Percentiles rank a stretch among this genome's conserved stretches.
Evolutionary conservation across 192 early-diverging fungal species (phyloP).

Genomic region (Dimargaris xerosporica): DNA sequence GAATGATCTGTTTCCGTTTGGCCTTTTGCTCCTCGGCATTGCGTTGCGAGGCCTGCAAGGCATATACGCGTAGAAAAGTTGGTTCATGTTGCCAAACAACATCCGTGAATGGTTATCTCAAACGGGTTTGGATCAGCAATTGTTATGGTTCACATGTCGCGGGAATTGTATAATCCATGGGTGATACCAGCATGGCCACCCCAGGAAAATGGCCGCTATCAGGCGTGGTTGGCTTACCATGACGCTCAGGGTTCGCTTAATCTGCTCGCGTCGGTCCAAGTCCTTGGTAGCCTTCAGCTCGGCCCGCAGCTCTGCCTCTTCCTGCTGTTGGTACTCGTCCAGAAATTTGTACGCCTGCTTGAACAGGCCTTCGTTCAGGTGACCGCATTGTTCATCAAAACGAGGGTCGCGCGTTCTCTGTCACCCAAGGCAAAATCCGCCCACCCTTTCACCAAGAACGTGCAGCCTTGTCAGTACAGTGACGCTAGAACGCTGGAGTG

Average conservation of each 20-base stretch:
- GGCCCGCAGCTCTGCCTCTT: constrained; percentile 51
- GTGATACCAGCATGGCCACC: too few relatives aligned
- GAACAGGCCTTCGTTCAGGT: constrained; percentile 83
- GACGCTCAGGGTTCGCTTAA: constrained; percentile 40
- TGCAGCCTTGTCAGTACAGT: not conserved
- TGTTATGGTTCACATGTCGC: too few relatives aligned
- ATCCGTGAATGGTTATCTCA: too few relatives aligned
- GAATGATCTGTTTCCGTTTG: constrained; percentile 38
- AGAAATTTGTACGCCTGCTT: constrained; percentile 85
- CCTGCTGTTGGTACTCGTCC: constrained; percentile 56
- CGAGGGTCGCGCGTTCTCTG: constrained; percentile 81
- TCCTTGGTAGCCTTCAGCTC: constrained; percentile 53
- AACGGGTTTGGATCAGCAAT: too few relatives aligned
- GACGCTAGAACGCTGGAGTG: not conserved
- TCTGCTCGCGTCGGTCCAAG: constrained; percentile 33
- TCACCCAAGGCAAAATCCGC: not conserved
- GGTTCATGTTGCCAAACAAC: too few relatives aligned
- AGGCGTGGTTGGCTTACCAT: constrained; percentile 33
- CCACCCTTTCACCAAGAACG: too few relatives aligned
- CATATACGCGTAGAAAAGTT: not conserved
- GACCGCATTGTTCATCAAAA: constrained; percentile 79
- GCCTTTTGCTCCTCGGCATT: not conserved
- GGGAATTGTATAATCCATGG: too few relatives aligned
- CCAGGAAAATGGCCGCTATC: too few relatives aligned
- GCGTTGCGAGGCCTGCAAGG: not conserved